These are phyloP conservation scores for Pascua guehoae DNA, from an alignment of 1,284 basidiomycete species.

Conservation along the genomic window DNA sequence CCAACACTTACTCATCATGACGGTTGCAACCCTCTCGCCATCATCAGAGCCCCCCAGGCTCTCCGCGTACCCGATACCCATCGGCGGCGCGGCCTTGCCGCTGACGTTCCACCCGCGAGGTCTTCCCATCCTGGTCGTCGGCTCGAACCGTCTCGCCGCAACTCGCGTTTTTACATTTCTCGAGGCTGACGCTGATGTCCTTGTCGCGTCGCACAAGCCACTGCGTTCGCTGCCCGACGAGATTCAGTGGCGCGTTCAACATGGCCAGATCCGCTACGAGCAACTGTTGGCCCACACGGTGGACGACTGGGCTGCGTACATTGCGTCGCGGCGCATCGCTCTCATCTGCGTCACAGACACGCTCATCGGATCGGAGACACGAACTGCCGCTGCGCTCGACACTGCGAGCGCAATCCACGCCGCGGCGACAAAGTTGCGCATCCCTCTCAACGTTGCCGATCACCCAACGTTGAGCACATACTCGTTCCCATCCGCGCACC, in stretches of 20 bases:
- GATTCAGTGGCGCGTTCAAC: conserved; percentile 61
- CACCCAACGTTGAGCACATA: conserved; percentile 83
- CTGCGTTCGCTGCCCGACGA: conserved; percentile 61
- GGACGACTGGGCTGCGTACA: conserved; percentile 5
- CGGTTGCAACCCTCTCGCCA: too few relatives aligned
- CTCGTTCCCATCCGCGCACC: conserved; percentile 80
- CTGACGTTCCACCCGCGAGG: conserved; percentile 63
- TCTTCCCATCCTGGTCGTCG: conserved; percentile 65
- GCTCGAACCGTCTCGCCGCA: conserved; percentile 71
- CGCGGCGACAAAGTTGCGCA: conserved; percentile 58
- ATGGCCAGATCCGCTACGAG: conserved; percentile 57
- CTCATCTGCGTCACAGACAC: conserved; percentile 75
- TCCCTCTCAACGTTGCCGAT: conserved; percentile 84
- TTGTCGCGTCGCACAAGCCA: conserved; percentile 56
- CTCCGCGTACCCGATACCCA: conserved; percentile 13
- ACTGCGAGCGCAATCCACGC: conserved; percentile 60
- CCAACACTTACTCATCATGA: too few relatives aligned
- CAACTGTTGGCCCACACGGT: conserved; percentile 30
- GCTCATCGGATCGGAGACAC: conserved; percentile 42
- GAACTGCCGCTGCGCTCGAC: conserved; percentile 47
- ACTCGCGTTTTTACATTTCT: conserved; percentile 74
- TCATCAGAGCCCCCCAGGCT: too few relatives aligned
- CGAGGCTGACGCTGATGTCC: conserved; percentile 72
- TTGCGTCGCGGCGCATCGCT: conserved; percentile 39
- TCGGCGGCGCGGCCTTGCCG: conserved; percentile 66